A percentile compares a stretch with the other conserved stretches of the same genome.
Conservation (phyloP, 208 protist genomes). For the Endotrypanum monterogeii region DNA sequence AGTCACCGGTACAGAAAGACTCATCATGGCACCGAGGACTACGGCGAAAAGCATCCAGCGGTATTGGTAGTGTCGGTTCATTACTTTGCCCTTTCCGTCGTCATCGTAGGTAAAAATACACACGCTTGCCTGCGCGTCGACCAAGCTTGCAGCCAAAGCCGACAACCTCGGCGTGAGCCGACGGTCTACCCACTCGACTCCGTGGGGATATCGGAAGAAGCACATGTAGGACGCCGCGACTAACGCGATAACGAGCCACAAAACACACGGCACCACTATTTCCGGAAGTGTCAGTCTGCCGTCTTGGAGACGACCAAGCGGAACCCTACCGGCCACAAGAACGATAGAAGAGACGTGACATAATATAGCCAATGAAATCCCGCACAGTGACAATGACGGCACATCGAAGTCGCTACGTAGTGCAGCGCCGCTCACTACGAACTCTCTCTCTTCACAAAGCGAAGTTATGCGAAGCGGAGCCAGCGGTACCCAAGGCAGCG, state of each 20-base stretch:
- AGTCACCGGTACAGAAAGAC: constrained; percentile 57
- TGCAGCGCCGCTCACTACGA: constrained; percentile 76
- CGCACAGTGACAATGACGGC: constrained; percentile 47
- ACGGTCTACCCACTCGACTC: constrained; percentile 71
- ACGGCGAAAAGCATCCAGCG: constrained; percentile 55
- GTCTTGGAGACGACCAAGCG: constrained; percentile 42
- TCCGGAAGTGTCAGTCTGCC: constrained; percentile 56
- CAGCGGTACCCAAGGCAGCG: constrained; percentile 52
- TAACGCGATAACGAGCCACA: constrained; percentile 61
- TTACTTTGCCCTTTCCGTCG: constrained; percentile 64
- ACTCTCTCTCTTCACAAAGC: constrained; percentile 78
- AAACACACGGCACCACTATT: constrained; percentile 65
- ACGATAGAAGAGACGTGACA: constrained; percentile 58
- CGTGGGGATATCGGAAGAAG: constrained; percentile 66
- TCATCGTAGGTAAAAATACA: constrained; percentile 84
- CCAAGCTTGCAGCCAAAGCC: constrained; percentile 66
- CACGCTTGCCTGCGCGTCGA: constrained; percentile 64
- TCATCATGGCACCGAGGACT: constrained; percentile 52
- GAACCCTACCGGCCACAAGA: constrained; percentile 46
- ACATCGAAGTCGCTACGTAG: constrained; percentile 68
- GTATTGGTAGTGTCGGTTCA: constrained; percentile 68
- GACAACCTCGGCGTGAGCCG: constrained; percentile 63
- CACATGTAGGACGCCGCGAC: constrained; percentile 55
- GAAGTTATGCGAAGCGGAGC: constrained; percentile 53
- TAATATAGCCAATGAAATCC: constrained; percentile 45